Evolutionary conservation across 345 rosid species (phyloP).

Genomic region (Rhizophora mangle): DNA sequence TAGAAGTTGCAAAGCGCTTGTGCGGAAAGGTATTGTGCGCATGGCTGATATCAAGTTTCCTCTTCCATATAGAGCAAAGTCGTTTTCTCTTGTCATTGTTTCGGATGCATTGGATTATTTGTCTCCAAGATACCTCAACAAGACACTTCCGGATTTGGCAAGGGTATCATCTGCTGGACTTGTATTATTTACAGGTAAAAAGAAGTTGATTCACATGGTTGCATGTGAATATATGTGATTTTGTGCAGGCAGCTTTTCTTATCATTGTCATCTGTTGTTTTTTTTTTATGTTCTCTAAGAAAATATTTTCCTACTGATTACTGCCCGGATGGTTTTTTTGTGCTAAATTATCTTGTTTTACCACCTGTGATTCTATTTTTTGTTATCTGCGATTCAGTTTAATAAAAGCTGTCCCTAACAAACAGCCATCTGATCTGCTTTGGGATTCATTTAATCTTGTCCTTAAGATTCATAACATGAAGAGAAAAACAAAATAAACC

Average conservation of each 20-base stretch:
- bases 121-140: conserved; percentile 90
- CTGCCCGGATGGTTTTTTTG: background rate
- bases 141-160: conserved; percentile 81
- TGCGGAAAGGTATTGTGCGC: conserved; percentile 73
- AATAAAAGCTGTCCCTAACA: too few relatives aligned
- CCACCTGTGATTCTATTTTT: too few relatives aligned
- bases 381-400: too few relatives aligned
- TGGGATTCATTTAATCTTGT: too few relatives aligned
- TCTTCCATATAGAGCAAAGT: conserved; percentile 79
- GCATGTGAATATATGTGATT: background rate
- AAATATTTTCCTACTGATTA: background rate
- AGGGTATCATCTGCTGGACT: conserved; percentile 79
- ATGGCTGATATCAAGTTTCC: conserved; percentile 90
- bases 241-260: background rate
- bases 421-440: too few relatives aligned
- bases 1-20: conserved; percentile 60
- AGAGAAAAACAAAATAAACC: background rate
- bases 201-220: background rate
- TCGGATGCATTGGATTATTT: conserved; percentile 91
- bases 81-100: conserved; percentile 83
- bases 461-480: background rate
- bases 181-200: conserved; percentile 49
- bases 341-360: background rate
- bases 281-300: background rate
- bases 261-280: background rate